Conservation (phyloP, 257 asterid genomes). For the Cruciata laevipes region DNA sequence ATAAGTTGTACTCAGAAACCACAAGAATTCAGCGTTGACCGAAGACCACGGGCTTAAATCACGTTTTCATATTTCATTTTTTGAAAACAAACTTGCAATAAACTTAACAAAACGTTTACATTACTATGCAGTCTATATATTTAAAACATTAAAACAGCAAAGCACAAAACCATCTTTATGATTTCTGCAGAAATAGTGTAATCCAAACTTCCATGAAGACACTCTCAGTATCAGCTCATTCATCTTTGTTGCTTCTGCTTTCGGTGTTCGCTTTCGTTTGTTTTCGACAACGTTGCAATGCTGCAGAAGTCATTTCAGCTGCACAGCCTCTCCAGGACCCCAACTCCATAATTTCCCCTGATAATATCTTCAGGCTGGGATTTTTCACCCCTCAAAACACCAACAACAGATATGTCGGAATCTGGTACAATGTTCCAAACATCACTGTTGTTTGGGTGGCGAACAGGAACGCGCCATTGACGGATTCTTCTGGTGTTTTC, state of each 20-base stretch:
- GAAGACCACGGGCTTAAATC: neutral
- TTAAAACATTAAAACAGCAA: neutral
- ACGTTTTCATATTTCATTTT: too few species aligned
- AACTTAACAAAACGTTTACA: too few species aligned
- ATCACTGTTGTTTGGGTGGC: constrained; percentile 41
- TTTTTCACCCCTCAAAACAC: constrained; percentile 21
- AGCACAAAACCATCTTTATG: neutral
- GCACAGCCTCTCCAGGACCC: constrained; percentile 15
- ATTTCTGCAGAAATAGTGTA: neutral
- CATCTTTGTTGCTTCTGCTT: neutral
- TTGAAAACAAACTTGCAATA: too few species aligned
- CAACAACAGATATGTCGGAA: constrained; percentile 20
- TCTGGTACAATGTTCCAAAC: constrained; percentile 11
- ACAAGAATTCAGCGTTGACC: neutral
- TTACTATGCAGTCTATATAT: too few species aligned
- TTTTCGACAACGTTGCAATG: neutral
- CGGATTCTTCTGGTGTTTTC: constrained; percentile 24
- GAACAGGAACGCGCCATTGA: constrained; percentile 36
- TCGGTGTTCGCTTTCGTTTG: neutral
- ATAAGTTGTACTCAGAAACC: neutral
- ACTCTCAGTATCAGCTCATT: neutral
- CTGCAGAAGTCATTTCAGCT: constrained; percentile 7
- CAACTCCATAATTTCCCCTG: constrained; percentile 17
- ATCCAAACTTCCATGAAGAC: neutral
- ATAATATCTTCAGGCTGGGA: constrained; percentile 18